phyloP scores from a whole-genome alignment of 2,329 filamentous ascomycete genomes.

The Calonectria fujianensis region DNA sequence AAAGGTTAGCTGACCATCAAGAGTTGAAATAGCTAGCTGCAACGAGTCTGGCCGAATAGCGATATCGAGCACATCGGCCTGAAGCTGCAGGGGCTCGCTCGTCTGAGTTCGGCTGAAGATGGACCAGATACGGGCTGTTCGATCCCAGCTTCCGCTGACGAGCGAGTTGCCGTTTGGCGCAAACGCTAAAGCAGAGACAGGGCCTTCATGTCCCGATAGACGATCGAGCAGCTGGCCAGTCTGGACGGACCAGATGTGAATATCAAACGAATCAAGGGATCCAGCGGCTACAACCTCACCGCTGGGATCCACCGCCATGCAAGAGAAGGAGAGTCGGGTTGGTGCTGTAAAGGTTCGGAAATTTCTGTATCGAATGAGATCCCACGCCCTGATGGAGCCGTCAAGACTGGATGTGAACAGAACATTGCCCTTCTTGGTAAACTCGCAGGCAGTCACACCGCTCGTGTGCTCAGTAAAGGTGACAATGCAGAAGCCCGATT shows the following conservation, averaged over 20 bases:
- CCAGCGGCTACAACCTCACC: conserved; percentile 97
- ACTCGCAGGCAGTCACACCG: conserved; percentile 94
- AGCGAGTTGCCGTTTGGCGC: conserved; percentile 89
- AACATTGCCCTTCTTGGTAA: conserved; percentile 95
- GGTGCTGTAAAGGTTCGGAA: conserved; percentile 98
- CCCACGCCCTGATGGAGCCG: conserved; percentile 96
- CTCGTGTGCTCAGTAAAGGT: conserved; percentile 98
- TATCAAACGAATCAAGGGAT: conserved; percentile 95
- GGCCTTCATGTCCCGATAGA: conserved; percentile 93
- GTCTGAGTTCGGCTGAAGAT: conserved; percentile 96
- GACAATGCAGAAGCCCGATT: conserved; percentile 97
- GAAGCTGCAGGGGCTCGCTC: conserved; percentile 93
- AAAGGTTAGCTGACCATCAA: conserved; percentile 96
- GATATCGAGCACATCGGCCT: conserved; percentile 91
- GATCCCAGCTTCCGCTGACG: conserved; percentile 96
- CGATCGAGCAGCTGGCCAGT: conserved; percentile 96
- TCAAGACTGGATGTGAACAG: conserved; percentile 96
- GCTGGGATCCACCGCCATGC: conserved; percentile 95
- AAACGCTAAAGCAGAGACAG: conserved; percentile 91
- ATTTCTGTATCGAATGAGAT: conserved; percentile 95
- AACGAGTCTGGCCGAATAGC: conserved; percentile 92
- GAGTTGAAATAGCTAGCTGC: conserved; percentile 91
- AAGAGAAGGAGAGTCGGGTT: conserved; percentile 92
- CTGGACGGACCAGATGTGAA: conserved; percentile 99
- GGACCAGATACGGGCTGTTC: conserved; percentile 95